These are phyloP conservation scores for Lactifluus subvellereus DNA, from an alignment of 768 basidiomycete genomes.

Conservation along the genomic window DNA sequence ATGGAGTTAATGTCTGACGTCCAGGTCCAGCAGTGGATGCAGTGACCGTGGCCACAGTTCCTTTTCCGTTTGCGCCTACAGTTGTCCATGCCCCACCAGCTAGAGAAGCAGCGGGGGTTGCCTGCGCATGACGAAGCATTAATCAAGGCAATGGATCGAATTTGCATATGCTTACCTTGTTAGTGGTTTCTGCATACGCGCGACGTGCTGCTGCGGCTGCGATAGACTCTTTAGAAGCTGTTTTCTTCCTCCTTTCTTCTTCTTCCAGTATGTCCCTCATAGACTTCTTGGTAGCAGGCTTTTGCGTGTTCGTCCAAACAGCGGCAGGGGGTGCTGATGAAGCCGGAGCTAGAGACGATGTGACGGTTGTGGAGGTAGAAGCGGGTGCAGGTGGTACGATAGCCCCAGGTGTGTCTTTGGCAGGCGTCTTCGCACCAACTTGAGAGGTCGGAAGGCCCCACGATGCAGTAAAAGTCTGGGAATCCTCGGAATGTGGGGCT, in stretches of 20 bases:
- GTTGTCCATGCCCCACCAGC: constrained; percentile 73
- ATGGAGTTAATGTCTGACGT: constrained; percentile 32
- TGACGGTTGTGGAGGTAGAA: constrained; percentile 30
- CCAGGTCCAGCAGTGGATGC: constrained; percentile 36
- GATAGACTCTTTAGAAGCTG: constrained; percentile 38
- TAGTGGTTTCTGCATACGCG: constrained; percentile 73
- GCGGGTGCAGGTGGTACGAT: constrained; percentile 41
- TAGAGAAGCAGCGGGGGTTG: constrained; percentile 25
- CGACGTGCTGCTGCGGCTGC: constrained; percentile 55
- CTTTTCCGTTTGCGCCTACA: constrained; percentile 75
- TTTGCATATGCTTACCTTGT: constrained; percentile 45
- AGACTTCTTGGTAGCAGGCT: constrained; percentile 69
- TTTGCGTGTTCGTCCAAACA: constrained; percentile 70
- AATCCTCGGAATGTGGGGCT: constrained; percentile 45
- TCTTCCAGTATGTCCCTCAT: constrained; percentile 99
- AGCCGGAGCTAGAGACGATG: constrained; percentile 27
- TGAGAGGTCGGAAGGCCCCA: constrained; percentile 90
- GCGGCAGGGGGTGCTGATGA: constrained; percentile 32
- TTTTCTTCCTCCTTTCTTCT: constrained; percentile 81
- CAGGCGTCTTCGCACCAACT: constrained; percentile 38
- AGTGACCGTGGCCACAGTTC: constrained; percentile 33
- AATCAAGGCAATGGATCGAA: background rate
- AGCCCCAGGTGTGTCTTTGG: constrained; percentile 33
- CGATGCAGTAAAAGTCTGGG: constrained; percentile 59
- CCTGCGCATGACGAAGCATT: constrained; percentile 17